Base-by-base conservation (phyloP, 148 eudicot genomes). In the Talinum fruticosum region DNA sequence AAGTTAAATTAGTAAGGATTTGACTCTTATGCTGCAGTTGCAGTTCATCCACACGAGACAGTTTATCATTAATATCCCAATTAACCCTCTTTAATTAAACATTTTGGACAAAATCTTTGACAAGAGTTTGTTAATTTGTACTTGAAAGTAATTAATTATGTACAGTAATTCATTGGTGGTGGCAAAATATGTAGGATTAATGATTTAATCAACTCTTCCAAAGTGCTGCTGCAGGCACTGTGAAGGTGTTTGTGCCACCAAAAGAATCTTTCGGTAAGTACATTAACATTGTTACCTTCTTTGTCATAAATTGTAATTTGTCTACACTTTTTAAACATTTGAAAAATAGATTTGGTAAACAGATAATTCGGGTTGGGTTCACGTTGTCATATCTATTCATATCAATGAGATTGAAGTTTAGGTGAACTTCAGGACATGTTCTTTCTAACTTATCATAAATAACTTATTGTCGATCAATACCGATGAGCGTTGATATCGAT, bases 221-320 rank as follows among this genome's bases (percentile, higher is more conserved):
- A 76, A 66, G 79, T 66, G 18, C 47, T 76, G 72, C 64, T 45
- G 51, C 79, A 76, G 79, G 62, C 79, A 76, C 7, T 38, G 45
- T 45, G 64, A 76, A 76, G 59, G 62, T 44, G 47, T 76, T 76
- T 65, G 79, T 66, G 79, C 72, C 72, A 66, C 36, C 53, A 65
- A 66, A 66, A 66, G 72, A 76, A 76, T 76, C 72, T 66, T 76
- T 37, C 18, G 49, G 37, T 64, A 26, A n/a, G 15, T 36, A 69
- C 49, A 21, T 21, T 1, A 21, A 23, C 14, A 10, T 54, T 54
- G 28, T 8, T 59, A 23, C 29, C 64, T 5, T 57, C 64, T n/a
- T n/a, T 59, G 12, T 59, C 64, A 59, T 23, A 59, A 51, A 59
- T 5, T 24, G 29, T 7, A 59, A 5, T 59, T 23, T 24, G 26